A percentile compares a stretch with the other conserved stretches of the same genome.
These are phyloP conservation scores for Lathyrus oleraceus DNA, from an alignment of 306 rosid species.

Conservation along the genomic window DNA sequence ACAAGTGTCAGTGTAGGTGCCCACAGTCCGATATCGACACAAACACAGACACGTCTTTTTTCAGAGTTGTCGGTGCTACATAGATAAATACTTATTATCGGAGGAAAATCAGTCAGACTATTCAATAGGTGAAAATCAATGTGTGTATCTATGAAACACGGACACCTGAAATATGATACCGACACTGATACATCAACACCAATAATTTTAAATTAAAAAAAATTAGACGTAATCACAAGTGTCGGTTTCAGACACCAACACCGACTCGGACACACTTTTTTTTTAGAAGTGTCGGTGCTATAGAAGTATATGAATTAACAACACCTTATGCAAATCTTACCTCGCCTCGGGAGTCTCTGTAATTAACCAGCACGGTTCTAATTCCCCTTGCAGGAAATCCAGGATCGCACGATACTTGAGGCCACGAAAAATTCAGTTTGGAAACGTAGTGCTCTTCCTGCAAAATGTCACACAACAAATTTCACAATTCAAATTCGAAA, in stretches of 20 bases:
- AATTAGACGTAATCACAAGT: too few species aligned
- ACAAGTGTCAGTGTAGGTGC: too few species aligned
- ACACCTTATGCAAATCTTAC: slow-evolving; percentile 36
- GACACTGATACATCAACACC: too few species aligned
- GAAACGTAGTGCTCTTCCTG: slow-evolving; percentile 90
- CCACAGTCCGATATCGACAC: too few species aligned
- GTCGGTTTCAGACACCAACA: too few species aligned
- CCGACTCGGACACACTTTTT: too few species aligned
- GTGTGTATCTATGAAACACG: not conserved
- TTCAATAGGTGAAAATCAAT: not conserved
- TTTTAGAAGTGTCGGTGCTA: too few species aligned
- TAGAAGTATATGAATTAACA: not conserved
- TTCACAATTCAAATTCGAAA: not conserved
- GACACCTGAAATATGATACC: too few species aligned
- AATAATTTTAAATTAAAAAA: too few species aligned
- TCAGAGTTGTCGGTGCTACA: too few species aligned
- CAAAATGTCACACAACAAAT: slow-evolving; percentile 27
- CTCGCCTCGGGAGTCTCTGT: slow-evolving; percentile 59
- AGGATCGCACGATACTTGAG: slow-evolving; percentile 73
- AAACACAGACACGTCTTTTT: too few species aligned
- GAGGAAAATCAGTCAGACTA: not conserved
- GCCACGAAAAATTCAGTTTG: slow-evolving; percentile 80
- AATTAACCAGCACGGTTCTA: slow-evolving; percentile 65
- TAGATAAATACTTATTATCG: not conserved
- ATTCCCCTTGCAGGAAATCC: slow-evolving; percentile 79